Base-by-base conservation (phyloP, 1,139 yeast species). In the Suhomyces anneliseae region DNA sequence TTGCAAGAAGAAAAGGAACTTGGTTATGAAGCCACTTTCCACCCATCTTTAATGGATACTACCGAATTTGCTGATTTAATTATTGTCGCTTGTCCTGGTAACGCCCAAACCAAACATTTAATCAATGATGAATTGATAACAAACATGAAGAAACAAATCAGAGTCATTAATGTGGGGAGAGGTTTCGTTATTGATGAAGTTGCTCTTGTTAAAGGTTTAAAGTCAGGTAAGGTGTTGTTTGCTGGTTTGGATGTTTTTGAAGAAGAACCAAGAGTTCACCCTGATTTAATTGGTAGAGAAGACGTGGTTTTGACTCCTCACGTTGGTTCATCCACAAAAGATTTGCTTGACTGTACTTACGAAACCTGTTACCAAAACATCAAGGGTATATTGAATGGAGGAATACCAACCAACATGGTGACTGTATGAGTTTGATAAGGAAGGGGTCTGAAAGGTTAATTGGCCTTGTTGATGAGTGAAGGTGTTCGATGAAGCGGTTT, bases 171-270 rank as follows among this genome's bases (percentile, higher is more conserved):
- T 61, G 83, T 87, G 34, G 96, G 95, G 1, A 75, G 95, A 54
- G 95, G 95, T 0, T 63, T 77, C 6, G 81, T 89, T 31, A 74
- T 90, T 49, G 86, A 90, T 58, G 95, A 88, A 58, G 73, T 75
- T 19, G 95, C 85, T 1, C 70, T 90, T 43, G 79, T 88, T 2
- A 73, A 70, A 8, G 96, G 90, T 0, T 72, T 90, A 49, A 75
- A 83, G 53, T 61, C 74, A 4, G 95, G 95, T 1, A 82, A 85
- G 50, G 75, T 90, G 4, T 65, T 77, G 24, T 80, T 85, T 59
- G 93, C 85, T 12, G 97, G 96, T 0, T 69, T 89, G 39, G 97
- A 90, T 59, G 97, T 90, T 6, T 88, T 73, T 65, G 87, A 83
- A 56, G 64, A 78, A 36, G 97, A 90, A 64, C 92, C 92, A 4